Base-by-base conservation (phyloP, 176 grass and related monocot genomes). In the Juncus effusus region DNA sequence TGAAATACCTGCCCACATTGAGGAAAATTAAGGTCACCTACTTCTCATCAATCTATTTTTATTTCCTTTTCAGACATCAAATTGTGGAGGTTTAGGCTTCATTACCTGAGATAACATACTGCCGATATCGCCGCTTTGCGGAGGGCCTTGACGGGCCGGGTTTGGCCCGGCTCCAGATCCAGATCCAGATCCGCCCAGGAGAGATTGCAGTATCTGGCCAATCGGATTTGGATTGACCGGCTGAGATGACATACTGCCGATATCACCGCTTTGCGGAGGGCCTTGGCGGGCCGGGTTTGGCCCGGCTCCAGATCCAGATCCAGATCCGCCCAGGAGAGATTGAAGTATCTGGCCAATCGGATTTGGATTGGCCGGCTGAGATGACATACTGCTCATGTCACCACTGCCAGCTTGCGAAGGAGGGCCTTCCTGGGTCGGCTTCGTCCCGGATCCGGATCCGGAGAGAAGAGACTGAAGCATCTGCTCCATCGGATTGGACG, bases 361-460 rank as follows among this genome's bases (percentile, higher is more conserved):
- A 28, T 28, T 28, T 28, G 19, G 19, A 28, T 28, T 28, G 19
- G 19, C 19, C 58, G 53, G 52, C 73, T 75, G 78, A 19, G 88
- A 86, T 65, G 91, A 63, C 93, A 89, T 92, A 78, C 59, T 79
- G 68, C 78, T 51, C 50, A 88, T 35, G 76, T 92, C 80, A 73
- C 81, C 80, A 45, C 73, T 28, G 19, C 19, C 19, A 28, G 19
- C 75, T 61, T 82, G 82, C 66, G 19, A 1, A 28, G 55, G 16
- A 68, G 40, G n/a, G 8, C 13, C 60, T 42, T 78, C 59, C 62
- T 37, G 36, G 6, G 58, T 14, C 65, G 38, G 7, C 2, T 54
- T 69, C 36, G 54, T 40, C 69, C 61, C 51, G 56, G 57, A 64
- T 57, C 61, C 56, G 47, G 65, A 65, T 64, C 64, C 85, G 15